Base-by-base conservation (phyloP, 345 rosid species). In the Gossypioides kirkii region DNA sequence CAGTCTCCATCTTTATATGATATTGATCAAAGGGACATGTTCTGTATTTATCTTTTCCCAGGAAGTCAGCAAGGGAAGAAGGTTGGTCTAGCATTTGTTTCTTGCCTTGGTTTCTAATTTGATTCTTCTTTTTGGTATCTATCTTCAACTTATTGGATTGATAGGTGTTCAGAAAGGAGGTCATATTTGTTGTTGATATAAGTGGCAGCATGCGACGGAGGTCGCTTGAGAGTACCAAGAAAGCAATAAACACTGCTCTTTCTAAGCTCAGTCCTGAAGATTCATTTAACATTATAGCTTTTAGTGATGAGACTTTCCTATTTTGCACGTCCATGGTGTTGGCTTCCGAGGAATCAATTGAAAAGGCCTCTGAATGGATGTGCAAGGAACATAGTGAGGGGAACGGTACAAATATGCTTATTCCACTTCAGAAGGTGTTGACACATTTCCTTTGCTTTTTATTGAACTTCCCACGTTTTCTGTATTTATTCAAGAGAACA, bases 181-280 rank as follows among this genome's bases (percentile, higher is more conserved):
- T 92, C 52, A 78, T 95, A 70, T 95, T 89, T 84, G 81, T 91
- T 78, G 85, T 92, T 82, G 99, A 95, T 76, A 84, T 91, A 78
- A 95, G 98, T 84, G 88, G 81, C 79, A 95, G 99, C 80, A 92
- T 95, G 98, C 73, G 54, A 73, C 96, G 97, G 75, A 88, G 78
- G 82, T 82, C 88, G 56, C 87, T 95, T 25, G 91, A 85, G 86
- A 85, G 79, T 76, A 86, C 89, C 23, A 86, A 87, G 79, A 84
- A 71, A 73, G 98, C 94, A 28, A 61, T 95, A 80, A 76, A 78
- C 50, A 69, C 79, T 49, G 87, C 91, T 14, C 87, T 95, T 61
- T 74, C 76, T 61, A 79, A 82, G 82, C 91, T 92, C 64, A 82
- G 74, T 78, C 81, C 87, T 14, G 85, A 77, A 71, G 99, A 95